These are phyloP conservation scores for Aureobasidium musti DNA, from an alignment of 2,329 filamentous ascomycete species.

Conservation along the genomic window DNA sequence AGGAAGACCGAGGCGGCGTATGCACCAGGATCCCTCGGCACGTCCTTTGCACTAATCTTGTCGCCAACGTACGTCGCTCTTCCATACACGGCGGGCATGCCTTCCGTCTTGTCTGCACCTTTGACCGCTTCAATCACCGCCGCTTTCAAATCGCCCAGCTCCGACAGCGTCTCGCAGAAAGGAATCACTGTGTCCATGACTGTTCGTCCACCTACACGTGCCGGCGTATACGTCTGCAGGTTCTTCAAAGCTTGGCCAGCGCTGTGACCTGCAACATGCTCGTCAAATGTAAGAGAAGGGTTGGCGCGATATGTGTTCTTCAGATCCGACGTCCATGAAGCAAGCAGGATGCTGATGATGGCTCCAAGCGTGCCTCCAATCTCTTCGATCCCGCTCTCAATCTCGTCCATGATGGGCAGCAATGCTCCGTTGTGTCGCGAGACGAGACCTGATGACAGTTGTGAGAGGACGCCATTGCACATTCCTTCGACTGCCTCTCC, in stretches of 20 bases:
- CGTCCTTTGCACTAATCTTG: conserved; percentile 34
- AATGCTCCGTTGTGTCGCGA: conserved; percentile 35
- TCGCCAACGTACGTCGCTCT: conserved; percentile 44
- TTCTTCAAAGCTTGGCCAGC: conserved; percentile 47
- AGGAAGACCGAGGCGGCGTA: conserved; percentile 44
- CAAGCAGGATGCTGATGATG: conserved; percentile 43
- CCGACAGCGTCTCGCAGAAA: conserved; percentile 42
- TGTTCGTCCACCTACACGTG: conserved; percentile 42
- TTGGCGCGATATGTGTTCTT: conserved; percentile 39
- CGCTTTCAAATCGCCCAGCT: conserved; percentile 34
- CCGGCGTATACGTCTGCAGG: conserved; percentile 45
- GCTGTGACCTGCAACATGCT: conserved; percentile 35
- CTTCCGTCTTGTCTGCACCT: conserved; percentile 41
- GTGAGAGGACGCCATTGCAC: conserved; percentile 41
- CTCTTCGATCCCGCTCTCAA: conserved; percentile 42
- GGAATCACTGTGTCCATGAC: conserved; percentile 46
- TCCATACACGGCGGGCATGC: conserved; percentile 44
- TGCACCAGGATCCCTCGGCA: conserved; percentile 44
- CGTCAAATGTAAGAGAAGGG: conserved; percentile 34
- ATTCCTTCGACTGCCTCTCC: conserved; percentile 56
- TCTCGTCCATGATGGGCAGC: conserved; percentile 41
- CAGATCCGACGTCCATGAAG: conserved; percentile 46
- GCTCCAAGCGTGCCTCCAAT: conserved; percentile 45
- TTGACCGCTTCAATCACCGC: conserved; percentile 40
- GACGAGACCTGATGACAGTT: conserved; percentile 32